Base-by-base conservation (phyloP, 2,329 filamentous ascomycete genomes). In the Sclerotinia borealis region DNA sequence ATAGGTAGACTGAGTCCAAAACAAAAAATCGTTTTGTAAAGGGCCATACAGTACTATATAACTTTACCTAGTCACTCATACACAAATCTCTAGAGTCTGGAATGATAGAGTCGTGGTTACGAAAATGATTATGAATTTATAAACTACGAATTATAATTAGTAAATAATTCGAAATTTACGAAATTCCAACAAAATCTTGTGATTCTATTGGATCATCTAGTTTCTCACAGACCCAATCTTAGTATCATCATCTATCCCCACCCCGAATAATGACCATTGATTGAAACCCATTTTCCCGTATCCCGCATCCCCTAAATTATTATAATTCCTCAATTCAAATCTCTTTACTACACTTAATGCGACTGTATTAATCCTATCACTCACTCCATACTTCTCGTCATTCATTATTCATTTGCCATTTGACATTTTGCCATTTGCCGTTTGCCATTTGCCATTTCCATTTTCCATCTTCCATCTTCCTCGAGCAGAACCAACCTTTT, bases 291-390 rank as follows among this genome's bases (percentile, higher is more conserved):
- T n/a, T n/a, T n/a, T n/a, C 37, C 37, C 51, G n/a, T 55, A 10
- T 15, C 52, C 52, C 52, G 52, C 31, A 56, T 56, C 39, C 52
- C 39, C 37, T 43, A 56, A 56, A 56, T 56, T 56, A n/a, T 56
- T 56, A 56, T 56, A 43, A n/a, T 56, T 56, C 25, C 19, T 55
- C 10, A 7, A 45, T 45, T 25, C 52, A 45, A 56, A 56, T 56
- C 52, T 56, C 52, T 31, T 56, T 34, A 39, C 52, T 27, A 56
- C 52, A 19, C 52, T 56, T 56, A 45, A 45, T 45, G 52, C 17
- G 27, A 45, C 52, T 6, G 19, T 45, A 7, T 45, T 45, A 45
- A 56, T 43, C 52, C 37, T 27, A 15, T 39, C 19, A 39, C 31
- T n/a, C n/a, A n/a, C 2, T 41, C 52, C 52, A 31, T 29, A 22